Conservation (phyloP, 441 rosid species). For the Gossypium lobatum region DNA sequence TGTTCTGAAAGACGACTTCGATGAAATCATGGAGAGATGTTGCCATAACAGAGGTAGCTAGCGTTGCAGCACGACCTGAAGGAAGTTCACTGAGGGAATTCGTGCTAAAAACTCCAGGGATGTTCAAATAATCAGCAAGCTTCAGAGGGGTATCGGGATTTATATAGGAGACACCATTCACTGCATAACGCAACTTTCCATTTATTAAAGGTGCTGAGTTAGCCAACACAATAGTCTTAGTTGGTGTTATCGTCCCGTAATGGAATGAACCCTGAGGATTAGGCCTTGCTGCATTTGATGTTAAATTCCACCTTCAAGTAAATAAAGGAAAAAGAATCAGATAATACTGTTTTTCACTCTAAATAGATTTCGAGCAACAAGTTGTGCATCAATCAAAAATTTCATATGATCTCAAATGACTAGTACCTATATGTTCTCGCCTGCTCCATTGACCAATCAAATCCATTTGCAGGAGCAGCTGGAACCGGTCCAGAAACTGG, state of each 20-base stretch:
- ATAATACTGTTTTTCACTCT: not conserved
- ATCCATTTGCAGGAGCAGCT: constrained; percentile 39
- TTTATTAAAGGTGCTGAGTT: constrained; percentile 70
- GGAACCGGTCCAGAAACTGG: constrained; percentile 67
- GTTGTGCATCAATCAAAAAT: not conserved
- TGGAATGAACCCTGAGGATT: constrained; percentile 95
- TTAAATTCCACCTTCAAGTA: constrained; percentile 74
- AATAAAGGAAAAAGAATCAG: not conserved
- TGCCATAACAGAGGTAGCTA: constrained; percentile 61
- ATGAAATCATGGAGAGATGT: constrained; percentile 57
- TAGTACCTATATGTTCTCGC: constrained; percentile 63
- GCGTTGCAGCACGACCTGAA: constrained; percentile 35
- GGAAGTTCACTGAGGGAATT: constrained; percentile 45
- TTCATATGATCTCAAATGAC: not conserved
- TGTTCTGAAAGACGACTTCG: constrained; percentile 80
- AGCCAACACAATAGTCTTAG: constrained; percentile 51
- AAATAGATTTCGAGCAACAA: not conserved
- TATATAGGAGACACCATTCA: constrained; percentile 63
- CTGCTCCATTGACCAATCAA: constrained; percentile 78
- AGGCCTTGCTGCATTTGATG: constrained; percentile 90
- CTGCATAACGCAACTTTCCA: constrained; percentile 75
- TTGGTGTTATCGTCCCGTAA: constrained; percentile 59
- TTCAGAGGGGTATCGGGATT: constrained; percentile 79
- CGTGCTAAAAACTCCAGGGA: constrained; percentile 61
- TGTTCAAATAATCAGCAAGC: constrained; percentile 80